These are phyloP conservation scores for Calocera viscosa DNA, from an alignment of 768 basidiomycete species.

Conservation along the genomic window DNA sequence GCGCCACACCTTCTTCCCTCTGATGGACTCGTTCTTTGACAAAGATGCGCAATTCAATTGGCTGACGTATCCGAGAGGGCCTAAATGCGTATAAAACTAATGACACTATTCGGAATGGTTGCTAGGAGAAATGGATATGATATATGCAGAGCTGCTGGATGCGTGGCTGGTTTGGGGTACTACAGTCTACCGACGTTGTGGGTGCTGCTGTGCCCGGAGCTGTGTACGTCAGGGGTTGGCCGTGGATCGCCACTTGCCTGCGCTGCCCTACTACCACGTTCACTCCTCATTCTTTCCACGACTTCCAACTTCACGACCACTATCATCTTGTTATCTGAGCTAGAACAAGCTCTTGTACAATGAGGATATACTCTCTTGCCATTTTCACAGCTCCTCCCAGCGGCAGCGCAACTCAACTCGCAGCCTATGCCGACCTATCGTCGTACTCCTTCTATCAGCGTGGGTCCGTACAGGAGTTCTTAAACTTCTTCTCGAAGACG, in stretches of 20 bases:
- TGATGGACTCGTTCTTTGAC: neutral
- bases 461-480: slow-evolving; percentile 77
- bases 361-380: slow-evolving; percentile 82
- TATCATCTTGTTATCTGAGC: neutral
- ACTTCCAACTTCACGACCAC: neutral
- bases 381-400: slow-evolving; percentile 55
- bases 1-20: neutral
- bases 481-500: slow-evolving; percentile 88
- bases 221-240: no score
- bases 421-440: slow-evolving; percentile 63
- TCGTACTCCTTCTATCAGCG: slow-evolving; percentile 91
- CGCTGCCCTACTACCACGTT: no score
- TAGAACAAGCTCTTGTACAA: slow-evolving; percentile 25
- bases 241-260: no score
- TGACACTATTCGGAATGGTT: no score
- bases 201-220: neutral
- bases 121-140: no score
- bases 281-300: neutral
- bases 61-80: neutral
- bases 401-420: slow-evolving; percentile 50
- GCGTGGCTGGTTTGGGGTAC: no score
- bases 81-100: no score
- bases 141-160: no score
- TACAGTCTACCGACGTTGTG: neutral
- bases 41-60: neutral